Conservation (phyloP, 2,329 filamentous ascomycete species). For the Ceratocystis variospora region DNA sequence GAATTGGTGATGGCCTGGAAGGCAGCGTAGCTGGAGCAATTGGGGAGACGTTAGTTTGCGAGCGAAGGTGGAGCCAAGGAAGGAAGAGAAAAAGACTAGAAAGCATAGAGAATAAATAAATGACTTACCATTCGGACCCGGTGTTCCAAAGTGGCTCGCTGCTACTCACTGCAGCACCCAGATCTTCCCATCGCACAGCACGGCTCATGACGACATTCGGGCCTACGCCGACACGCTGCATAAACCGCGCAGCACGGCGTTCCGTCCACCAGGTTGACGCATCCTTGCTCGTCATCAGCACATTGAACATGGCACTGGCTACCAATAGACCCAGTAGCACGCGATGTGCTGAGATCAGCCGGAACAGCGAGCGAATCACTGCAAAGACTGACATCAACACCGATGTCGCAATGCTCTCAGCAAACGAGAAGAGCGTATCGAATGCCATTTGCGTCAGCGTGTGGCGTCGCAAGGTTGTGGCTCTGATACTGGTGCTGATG, state of each 20-base stretch:
- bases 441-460: slow-evolving; percentile 56
- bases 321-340: slow-evolving; percentile 62
- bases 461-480: slow-evolving; percentile 42
- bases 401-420: slow-evolving; percentile 60
- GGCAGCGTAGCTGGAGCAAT: slow-evolving; percentile 38
- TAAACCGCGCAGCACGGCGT: slow-evolving; percentile 63
- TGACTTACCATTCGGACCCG: slow-evolving; percentile 15
- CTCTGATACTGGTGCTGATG: not conserved
- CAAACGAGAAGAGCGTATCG: slow-evolving; percentile 58
- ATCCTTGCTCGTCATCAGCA: slow-evolving; percentile 60
- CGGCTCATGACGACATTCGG: slow-evolving; percentile 73
- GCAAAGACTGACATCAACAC: slow-evolving; percentile 66
- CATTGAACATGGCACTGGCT: slow-evolving; percentile 59
- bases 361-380: slow-evolving; percentile 49
- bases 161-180: slow-evolving; percentile 48
- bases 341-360: slow-evolving; percentile 56
- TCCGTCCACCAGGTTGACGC: slow-evolving; percentile 74
- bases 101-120: not conserved
- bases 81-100: not conserved
- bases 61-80: not conserved
- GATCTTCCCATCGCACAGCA: slow-evolving; percentile 68
- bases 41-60: no score
- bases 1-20: slow-evolving; percentile 46
- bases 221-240: slow-evolving; percentile 65
- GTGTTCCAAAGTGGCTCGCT: slow-evolving; percentile 5